phyloP scores from a whole-genome alignment of 148 eudicot species.

The Selenicereus undatus region DNA sequence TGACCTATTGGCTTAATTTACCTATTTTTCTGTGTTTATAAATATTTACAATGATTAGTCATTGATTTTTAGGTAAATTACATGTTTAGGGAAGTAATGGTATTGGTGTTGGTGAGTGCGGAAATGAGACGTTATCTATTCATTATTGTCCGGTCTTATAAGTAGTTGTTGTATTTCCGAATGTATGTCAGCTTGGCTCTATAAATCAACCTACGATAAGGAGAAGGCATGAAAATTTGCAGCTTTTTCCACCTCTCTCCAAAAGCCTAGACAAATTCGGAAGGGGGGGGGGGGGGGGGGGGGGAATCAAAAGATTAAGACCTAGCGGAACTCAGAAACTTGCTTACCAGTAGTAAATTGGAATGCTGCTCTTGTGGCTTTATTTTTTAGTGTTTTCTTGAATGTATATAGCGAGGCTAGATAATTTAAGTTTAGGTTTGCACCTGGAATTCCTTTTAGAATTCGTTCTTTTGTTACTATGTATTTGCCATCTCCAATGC shows the following conservation, averaged over 20 bases:
- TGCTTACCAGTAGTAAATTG: neutral
- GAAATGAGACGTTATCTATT: neutral
- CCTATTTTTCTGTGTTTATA: neutral
- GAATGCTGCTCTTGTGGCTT: neutral
- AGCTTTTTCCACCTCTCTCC: neutral
- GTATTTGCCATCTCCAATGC: neutral
- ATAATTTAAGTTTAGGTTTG: neutral
- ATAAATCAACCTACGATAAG: neutral
- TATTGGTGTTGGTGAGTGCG: neutral
- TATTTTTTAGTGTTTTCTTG: neutral
- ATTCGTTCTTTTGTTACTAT: neutral
- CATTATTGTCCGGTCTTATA: neutral
- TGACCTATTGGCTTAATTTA: neutral
- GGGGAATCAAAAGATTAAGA: no score
- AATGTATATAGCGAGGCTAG: neutral
- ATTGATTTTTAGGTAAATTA: neutral
- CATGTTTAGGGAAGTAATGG: neutral
- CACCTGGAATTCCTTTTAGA: neutral
- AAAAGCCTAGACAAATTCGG: neutral
- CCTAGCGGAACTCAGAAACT: neutral
- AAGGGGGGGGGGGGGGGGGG: no score
- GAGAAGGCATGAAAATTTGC: neutral
- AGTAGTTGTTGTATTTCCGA: neutral
- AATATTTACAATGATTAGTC: neutral
- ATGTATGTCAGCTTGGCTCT: no score